These are phyloP conservation scores for Priceomyces haplophilus DNA, from an alignment of 805 yeast genomes.

Conservation along the genomic window DNA sequence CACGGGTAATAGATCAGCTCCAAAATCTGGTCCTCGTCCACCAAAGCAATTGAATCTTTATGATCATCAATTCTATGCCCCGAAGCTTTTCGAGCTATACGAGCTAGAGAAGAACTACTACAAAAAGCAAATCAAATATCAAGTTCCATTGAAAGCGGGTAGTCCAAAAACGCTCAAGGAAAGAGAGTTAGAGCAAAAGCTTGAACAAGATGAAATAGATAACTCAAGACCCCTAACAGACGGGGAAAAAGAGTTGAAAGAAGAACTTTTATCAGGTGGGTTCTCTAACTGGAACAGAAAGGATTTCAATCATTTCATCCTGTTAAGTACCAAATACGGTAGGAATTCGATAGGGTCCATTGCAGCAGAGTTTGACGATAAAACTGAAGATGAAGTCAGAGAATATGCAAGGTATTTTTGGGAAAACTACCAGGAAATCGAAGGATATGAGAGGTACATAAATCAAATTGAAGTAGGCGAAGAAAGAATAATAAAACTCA, in stretches of 20 bases:
- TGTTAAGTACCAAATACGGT: conserved; percentile 73
- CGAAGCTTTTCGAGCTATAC: conserved; percentile 68
- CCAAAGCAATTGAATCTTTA: conserved; percentile 81
- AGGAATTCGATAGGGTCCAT: conserved; percentile 69
- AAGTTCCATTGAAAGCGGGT: conserved; percentile 62
- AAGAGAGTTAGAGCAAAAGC: conserved; percentile 42
- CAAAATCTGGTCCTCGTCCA: conserved; percentile 65
- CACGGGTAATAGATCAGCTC: conserved; percentile 57
- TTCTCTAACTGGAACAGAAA: conserved; percentile 81
- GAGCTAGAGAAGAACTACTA: conserved; percentile 79
- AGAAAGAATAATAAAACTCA: conserved; percentile 63
- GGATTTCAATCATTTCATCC: conserved; percentile 81
- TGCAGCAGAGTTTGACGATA: conserved; percentile 77
- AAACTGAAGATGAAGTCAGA: conserved; percentile 73
- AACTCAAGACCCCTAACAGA: conserved; percentile 79
- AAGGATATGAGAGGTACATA: conserved; percentile 82
- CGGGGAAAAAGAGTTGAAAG: conserved; percentile 68
- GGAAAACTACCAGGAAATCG: conserved; percentile 73
- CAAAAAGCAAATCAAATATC: conserved; percentile 63
- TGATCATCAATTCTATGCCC: conserved; percentile 89
- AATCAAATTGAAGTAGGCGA: conserved; percentile 86
- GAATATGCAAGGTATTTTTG: conserved; percentile 80
- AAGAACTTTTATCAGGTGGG: conserved; percentile 60
- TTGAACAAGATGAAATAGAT: conserved; percentile 71
- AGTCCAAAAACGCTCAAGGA: conserved; percentile 32